Evolutionary conservation across 306 rosid species (phyloP).

Genomic region (Cucumis hystrix): DNA sequence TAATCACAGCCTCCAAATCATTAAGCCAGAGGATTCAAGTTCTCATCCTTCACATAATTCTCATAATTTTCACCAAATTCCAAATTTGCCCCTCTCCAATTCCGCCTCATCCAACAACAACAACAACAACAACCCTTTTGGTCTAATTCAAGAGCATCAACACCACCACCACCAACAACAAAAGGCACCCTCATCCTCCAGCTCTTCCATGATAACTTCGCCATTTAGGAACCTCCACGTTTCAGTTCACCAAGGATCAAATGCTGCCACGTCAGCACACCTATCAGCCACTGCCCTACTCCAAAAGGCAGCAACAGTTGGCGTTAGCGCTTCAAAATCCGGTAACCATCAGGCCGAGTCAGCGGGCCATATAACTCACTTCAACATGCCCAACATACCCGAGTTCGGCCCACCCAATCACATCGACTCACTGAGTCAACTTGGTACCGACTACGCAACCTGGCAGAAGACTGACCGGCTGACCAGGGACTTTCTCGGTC

Average conservation of each 20-base stretch:
- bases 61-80: constrained; percentile 3
- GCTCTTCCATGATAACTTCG: constrained; percentile 22
- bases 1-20: constrained; percentile 23
- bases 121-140: not conserved
- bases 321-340: constrained; percentile 23
- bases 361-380: constrained; percentile 27
- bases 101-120: not conserved
- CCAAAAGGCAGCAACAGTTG: constrained; percentile 71
- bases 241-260: constrained; percentile 16
- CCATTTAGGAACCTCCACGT: constrained; percentile 32
- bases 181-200: not conserved
- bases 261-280: constrained; percentile 40
- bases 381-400: not conserved
- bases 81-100: not conserved
- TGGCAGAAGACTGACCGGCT: constrained; percentile 41
- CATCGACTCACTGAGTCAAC: constrained; percentile 16
- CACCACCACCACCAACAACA: not conserved
- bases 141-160: constrained; percentile 14
- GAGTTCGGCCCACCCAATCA: constrained; percentile 30
- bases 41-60: constrained; percentile 3
- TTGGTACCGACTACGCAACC: constrained; percentile 11
- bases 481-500: constrained; percentile 87
- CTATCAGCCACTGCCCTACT: constrained; percentile 89
- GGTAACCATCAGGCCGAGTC: constrained; percentile 11
- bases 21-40: constrained; percentile 33